Evolutionary conservation across 345 rosid species (phyloP).

Genomic region (Hibiscus mutabilis): DNA sequence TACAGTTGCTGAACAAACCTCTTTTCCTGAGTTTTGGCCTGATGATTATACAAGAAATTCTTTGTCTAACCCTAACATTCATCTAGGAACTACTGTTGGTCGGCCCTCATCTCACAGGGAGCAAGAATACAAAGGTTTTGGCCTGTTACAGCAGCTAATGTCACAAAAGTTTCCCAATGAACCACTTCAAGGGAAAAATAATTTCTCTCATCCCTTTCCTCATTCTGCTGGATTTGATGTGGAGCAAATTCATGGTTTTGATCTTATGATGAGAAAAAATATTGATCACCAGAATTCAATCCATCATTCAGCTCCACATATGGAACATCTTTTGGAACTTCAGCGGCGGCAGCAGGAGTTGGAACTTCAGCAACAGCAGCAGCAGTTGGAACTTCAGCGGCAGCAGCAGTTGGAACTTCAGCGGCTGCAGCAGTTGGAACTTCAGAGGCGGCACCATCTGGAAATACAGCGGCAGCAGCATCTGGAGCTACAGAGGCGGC

Average conservation of each 20-base stretch:
- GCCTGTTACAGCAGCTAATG: conserved; percentile 29
- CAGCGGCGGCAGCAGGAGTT: not conserved
- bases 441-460: not conserved
- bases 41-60: conserved; percentile 22
- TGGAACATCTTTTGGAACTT: conserved; percentile 26
- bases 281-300: conserved; percentile 11
- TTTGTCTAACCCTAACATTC: conserved; percentile 17
- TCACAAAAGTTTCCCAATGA: conserved; percentile 33
- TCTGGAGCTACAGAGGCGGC: conserved; percentile 17
- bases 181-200: conserved; percentile 26
- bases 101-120: conserved; percentile 30
- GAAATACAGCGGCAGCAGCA: not conserved
- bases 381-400: conserved; percentile 13
- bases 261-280: conserved; percentile 18
- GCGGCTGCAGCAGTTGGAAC: not conserved
- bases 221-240: conserved; percentile 22
- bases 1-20: conserved; percentile 26
- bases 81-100: conserved; percentile 28
- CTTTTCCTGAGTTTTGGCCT: conserved; percentile 18
- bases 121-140: conserved; percentile 27
- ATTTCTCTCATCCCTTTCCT: conserved; percentile 17
- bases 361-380: not conserved
- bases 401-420: conserved; percentile 23
- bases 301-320: conserved; percentile 21
- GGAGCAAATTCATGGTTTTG: conserved; percentile 23